phyloP scores from a whole-genome alignment of 495 filamentous ascomycete genomes.

The Glonium stellatum region DNA sequence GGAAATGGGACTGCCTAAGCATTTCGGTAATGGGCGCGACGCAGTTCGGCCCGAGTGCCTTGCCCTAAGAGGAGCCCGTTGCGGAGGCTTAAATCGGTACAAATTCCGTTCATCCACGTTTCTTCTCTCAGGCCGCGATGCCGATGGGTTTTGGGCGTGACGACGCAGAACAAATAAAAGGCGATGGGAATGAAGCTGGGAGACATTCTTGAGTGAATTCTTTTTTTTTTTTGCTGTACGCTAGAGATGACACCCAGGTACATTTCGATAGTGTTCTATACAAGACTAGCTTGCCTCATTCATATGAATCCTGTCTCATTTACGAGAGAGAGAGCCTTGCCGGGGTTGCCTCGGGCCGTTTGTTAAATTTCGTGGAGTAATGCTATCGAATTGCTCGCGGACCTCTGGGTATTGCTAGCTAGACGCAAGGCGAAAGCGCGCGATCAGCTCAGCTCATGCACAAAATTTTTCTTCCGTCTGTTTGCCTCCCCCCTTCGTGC shows the following conservation, averaged over 20 bases:
- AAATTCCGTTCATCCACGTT: background rate
- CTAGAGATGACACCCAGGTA: too few species aligned
- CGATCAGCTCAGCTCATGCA: conserved; percentile 13
- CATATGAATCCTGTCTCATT: background rate
- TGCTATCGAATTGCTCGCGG: background rate
- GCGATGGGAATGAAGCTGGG: too few species aligned
- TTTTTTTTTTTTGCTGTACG: too few species aligned
- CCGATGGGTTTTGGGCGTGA: background rate
- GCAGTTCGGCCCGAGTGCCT: background rate
- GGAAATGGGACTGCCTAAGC: background rate
- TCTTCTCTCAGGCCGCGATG: conserved; percentile 8
- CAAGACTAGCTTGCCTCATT: background rate
- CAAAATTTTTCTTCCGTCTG: background rate
- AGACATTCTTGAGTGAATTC: too few species aligned
- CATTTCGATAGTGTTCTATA: too few species aligned
- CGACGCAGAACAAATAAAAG: background rate
- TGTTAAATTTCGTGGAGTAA: background rate
- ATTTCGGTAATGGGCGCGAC: background rate
- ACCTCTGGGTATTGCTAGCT: background rate
- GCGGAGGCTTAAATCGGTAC: background rate
- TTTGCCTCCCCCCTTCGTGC: background rate
- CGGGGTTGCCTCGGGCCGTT: background rate
- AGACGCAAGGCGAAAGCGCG: background rate
- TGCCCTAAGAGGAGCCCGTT: background rate
- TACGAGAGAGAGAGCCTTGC: background rate